Evolutionary conservation across 768 basidiomycete genomes (phyloP), one percentile per base, ranked within the genome.

Genomic region (Tricholoma saponaceum): DNA sequence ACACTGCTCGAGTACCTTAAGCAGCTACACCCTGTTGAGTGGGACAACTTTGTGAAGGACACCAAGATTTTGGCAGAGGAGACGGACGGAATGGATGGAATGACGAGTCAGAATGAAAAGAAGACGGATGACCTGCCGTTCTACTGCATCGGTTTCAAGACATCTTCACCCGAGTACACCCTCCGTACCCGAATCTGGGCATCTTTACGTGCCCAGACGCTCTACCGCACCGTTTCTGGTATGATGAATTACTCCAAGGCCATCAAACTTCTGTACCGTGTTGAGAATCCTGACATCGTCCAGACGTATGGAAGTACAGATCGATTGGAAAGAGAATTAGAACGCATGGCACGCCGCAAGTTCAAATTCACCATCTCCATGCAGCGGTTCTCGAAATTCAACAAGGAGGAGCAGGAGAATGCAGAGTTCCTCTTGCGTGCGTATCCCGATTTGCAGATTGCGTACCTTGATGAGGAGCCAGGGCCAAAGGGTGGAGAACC

Each of bases 221-320:
- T 99, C 30, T 99, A 99, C 73, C 89, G 97, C 61, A 99, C 97
- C 10, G 94, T 98, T 18, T 98, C 97, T 4, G 97, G 97, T 60
- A 98, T 99, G 93, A 98, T 99, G 97, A 98, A 99, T 77, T 99
- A 99, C 76, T 90, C 94, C 67, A 99, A 99, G 76, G 97, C 97
- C 23, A 96, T 99, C 86, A 99, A 99, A 73, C 83, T 99, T 35
- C 83, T 98, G 18, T 98, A 98, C 72, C 92, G 97, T 33, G 96
- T 99, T 60, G 97, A 98, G 75, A 98, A 98, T 73, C 97, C 97
- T 7, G 93, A 94, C 70, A 90, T 98, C 56, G 97, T 99, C 1
- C 94, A 98, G 69, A 84, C 85, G 59, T 96, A 98, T 73, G 95
- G 96, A 4, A 98, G 96, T 76, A 97, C 97, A 8, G 96, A 98